phyloP scores from a whole-genome alignment of 1,139 yeast genomes.

The Suhomyces maxii region DNA sequence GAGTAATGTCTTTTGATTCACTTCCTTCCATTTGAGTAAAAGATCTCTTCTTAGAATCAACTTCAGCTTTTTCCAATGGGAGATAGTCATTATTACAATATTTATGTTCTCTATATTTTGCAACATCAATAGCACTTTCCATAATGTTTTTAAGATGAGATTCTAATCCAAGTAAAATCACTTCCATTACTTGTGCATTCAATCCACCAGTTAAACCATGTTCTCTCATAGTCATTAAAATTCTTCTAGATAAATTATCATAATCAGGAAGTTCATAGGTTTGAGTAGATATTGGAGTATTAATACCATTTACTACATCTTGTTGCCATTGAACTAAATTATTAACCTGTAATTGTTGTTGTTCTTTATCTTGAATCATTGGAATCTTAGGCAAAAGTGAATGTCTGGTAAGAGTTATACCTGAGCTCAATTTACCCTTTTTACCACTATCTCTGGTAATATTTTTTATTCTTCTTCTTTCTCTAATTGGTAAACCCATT shows the following conservation, averaged over 20 bases:
- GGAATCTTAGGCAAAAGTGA: constrained; percentile 88
- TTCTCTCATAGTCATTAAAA: constrained; percentile 85
- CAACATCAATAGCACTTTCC: constrained; percentile 73
- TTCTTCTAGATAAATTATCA: constrained; percentile 64
- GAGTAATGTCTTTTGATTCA: constrained; percentile 32
- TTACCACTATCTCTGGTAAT: constrained; percentile 84
- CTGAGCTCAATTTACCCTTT: constrained; percentile 71
- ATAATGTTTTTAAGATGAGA: constrained; percentile 71
- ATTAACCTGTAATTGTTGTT: constrained; percentile 50
- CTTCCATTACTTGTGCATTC: constrained; percentile 69
- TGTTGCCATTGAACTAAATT: constrained; percentile 85
- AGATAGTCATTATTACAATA: constrained; percentile 48
- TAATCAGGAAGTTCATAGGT: constrained; percentile 80
- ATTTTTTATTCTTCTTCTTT: constrained; percentile 78
- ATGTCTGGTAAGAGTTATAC: constrained; percentile 79
- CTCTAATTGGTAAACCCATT: constrained; percentile 82
- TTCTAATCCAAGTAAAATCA: constrained; percentile 79
- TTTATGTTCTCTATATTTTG: constrained; percentile 57
- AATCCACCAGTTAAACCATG: constrained; percentile 87
- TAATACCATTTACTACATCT: constrained; percentile 87
- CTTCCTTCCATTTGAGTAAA: constrained; percentile 18
- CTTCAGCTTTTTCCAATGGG: constrained; percentile 18
- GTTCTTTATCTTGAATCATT: constrained; percentile 60
- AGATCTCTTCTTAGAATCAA: constrained; percentile 17
- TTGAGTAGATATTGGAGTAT: constrained; percentile 79